Evolutionary conservation across 306 rosid genomes (phyloP).

Genomic region (Castanospermum australe): DNA sequence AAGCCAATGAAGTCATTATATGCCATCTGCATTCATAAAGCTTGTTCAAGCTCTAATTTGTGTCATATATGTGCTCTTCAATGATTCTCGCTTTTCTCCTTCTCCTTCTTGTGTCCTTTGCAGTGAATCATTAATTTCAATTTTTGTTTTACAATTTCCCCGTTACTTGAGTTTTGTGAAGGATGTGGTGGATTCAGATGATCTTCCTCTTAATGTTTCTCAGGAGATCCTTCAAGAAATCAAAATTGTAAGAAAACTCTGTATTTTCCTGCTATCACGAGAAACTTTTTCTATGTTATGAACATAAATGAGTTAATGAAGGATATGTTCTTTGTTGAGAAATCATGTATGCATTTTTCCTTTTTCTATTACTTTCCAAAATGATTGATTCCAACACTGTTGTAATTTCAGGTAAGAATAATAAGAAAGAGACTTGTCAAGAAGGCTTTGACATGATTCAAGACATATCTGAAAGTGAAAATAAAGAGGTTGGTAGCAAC

Average conservation of each 20-base stretch:
- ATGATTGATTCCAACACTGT: not conserved
- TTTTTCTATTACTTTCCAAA: not conserved
- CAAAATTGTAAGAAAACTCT: slow-evolving; percentile 71
- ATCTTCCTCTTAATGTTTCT: slow-evolving; percentile 96
- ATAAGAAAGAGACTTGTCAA: slow-evolving; percentile 98
- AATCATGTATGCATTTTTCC: not conserved
- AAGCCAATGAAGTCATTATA: not conserved
- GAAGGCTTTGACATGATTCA: slow-evolving; percentile 99
- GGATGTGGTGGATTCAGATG: slow-evolving; percentile 95
- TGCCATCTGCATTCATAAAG: not conserved
- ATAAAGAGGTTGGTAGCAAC: slow-evolving; percentile 69
- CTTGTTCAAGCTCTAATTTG: not conserved
- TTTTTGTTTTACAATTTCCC: slow-evolving; percentile 70
- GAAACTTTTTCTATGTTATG: not conserved
- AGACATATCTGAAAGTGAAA: slow-evolving; percentile 83
- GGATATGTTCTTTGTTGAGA: not conserved
- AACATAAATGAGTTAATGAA: not conserved
- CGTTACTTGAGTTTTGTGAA: slow-evolving; percentile 95
- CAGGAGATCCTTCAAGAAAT: slow-evolving; percentile 99
- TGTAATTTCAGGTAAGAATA: slow-evolving; percentile 78
- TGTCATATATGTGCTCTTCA: not conserved
- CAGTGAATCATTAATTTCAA: not conserved
- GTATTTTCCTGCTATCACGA: not conserved
- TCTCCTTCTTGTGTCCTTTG: not conserved
- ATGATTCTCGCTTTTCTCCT: not conserved